These are phyloP conservation scores for Chlorella sorokiniana DNA, from an alignment of 139 green algal genomes.

Conservation along the genomic window DNA sequence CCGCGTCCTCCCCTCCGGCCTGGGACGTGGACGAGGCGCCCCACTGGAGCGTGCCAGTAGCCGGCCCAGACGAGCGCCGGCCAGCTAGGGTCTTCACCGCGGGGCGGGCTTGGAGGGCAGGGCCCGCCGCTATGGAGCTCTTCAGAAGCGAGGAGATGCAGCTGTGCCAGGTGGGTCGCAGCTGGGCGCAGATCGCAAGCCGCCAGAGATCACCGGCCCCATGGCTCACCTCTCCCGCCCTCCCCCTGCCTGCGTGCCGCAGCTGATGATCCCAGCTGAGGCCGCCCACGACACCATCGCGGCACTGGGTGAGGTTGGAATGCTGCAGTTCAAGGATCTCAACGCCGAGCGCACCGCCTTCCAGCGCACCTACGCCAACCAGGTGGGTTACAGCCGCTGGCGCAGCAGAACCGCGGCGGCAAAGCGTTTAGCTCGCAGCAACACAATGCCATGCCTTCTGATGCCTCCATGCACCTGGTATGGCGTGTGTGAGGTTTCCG, in stretches of 20 bases:
- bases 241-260: not conserved
- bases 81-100: not conserved
- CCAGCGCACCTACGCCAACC: constrained; percentile 91
- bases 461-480: too few relatives aligned
- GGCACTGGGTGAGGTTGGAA: constrained; percentile 85
- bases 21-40: not conserved
- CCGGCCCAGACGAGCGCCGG: not conserved
- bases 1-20: not conserved
- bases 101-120: not conserved
- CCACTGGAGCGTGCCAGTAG: not conserved
- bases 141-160: constrained; percentile 92
- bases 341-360: constrained; percentile 92
- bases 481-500: too few relatives aligned
- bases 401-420: too few relatives aligned
- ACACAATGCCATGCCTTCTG: too few relatives aligned
- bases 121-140: constrained; percentile 47
- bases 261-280: constrained; percentile 98
- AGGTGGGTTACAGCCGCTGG: constrained; percentile 58
- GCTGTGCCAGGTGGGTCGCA: constrained; percentile 84
- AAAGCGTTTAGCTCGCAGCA: too few relatives aligned
- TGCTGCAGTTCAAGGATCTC: constrained; percentile 93
- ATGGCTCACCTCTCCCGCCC: not conserved
- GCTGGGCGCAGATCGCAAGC: not conserved
- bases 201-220: not conserved
- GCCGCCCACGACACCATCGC: constrained; percentile 90